Percentiles rank a stretch among this genome's conserved stretches.
Evolutionary conservation across 306 rosid species (phyloP).

Genomic region (Parietaria judaica): DNA sequence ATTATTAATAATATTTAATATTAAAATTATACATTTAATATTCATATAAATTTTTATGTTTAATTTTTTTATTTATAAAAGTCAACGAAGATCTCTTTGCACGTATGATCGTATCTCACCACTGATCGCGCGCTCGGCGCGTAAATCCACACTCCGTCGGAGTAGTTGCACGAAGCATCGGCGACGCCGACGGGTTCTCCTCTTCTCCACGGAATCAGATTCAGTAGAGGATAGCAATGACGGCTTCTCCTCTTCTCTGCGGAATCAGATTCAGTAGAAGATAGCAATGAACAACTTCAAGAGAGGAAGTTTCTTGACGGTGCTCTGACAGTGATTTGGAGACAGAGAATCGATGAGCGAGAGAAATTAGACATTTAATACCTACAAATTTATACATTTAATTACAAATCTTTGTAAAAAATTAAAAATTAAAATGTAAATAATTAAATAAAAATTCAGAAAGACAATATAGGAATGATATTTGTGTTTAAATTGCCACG

Average conservation of each 20-base stretch:
- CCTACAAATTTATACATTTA: too few species aligned
- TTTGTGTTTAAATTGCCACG: too few species aligned
- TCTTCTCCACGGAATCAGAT: constrained; percentile 23
- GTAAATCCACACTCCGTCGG: constrained; percentile 56
- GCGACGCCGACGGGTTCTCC: not conserved
- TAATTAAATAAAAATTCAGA: too few species aligned
- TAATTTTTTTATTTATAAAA: too few species aligned
- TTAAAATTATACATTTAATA: too few species aligned
- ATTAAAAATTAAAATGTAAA: too few species aligned
- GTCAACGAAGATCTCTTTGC: constrained; percentile 69
- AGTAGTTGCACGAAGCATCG: constrained; percentile 42
- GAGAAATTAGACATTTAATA: too few species aligned
- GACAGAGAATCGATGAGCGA: too few species aligned
- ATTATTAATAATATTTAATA: too few species aligned
- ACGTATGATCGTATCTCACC: constrained; percentile 45
- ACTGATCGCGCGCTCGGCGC: constrained; percentile 18
- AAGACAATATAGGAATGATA: too few species aligned
- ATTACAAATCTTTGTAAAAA: too few species aligned
- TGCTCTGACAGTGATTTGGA: not conserved
- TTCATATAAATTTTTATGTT: too few species aligned
- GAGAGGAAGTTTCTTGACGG: constrained; percentile 55
- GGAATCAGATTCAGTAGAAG: constrained; percentile 38
- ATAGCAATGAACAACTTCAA: constrained; percentile 70
- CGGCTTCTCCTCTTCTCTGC: constrained; percentile 29
- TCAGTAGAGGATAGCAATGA: constrained; percentile 51